A percentile compares a stretch with the other conserved stretches of the same genome.
Conservation (phyloP, 1,284 basidiomycete genomes). For the Irpex lacteus region DNA sequence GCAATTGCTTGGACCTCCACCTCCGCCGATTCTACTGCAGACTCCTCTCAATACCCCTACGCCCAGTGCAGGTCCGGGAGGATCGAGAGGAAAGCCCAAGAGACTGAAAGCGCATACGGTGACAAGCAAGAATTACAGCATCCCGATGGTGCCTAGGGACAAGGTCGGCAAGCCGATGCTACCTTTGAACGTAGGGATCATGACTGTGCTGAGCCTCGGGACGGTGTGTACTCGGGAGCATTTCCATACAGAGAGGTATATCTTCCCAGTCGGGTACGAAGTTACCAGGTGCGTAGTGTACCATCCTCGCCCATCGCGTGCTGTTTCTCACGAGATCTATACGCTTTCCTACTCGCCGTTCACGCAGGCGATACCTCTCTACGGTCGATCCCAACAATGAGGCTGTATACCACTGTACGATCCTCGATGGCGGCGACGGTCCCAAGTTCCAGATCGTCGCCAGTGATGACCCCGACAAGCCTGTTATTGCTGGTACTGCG, state of each 20-base stretch:
- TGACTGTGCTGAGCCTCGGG: conserved; percentile 72
- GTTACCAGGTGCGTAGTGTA: conserved; percentile 59
- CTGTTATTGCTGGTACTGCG: conserved; percentile 76
- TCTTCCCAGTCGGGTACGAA: conserved; percentile 82
- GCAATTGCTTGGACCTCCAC: conserved; percentile 9
- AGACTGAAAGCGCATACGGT: conserved; percentile 76
- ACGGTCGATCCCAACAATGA: conserved; percentile 63
- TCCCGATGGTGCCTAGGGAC: conserved; percentile 73
- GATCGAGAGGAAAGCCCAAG: conserved; percentile 55
- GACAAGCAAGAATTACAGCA: conserved; percentile 67
- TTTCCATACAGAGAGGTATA: conserved; percentile 81
- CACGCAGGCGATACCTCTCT: conserved; percentile 65
- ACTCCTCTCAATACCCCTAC: conserved; percentile 30
- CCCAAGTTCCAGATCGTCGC: conserved; percentile 80
- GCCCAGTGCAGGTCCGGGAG: conserved; percentile 37
- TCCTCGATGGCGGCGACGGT: conserved; percentile 76
- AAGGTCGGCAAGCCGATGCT: conserved; percentile 63
- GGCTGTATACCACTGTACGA: conserved; percentile 76
- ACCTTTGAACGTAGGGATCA: conserved; percentile 77
- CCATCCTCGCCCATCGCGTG: conserved; percentile 5
- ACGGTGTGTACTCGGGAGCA: conserved; percentile 75
- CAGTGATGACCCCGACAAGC: conserved; percentile 60
- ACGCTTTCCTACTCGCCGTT: not conserved
- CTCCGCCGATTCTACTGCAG: conserved; percentile 22
- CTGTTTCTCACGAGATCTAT: conserved; percentile 13